phyloP scores from a whole-genome alignment of 306 rosid genomes.

The Alnus rubra region DNA sequence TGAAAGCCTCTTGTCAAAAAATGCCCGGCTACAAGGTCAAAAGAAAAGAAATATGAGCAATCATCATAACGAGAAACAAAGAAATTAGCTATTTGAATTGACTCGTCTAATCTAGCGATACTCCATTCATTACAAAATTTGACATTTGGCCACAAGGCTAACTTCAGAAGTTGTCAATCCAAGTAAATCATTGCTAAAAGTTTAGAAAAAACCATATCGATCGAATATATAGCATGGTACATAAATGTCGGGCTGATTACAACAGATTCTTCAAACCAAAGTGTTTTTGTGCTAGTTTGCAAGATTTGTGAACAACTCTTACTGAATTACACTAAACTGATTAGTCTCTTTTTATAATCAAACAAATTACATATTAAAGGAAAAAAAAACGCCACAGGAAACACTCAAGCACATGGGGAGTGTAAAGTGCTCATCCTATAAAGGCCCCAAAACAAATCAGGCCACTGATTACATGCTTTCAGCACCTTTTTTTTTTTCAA shows the following conservation, averaged over 20 bases:
- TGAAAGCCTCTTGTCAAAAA: conserved; percentile 61
- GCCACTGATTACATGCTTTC: background rate
- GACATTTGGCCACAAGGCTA: background rate
- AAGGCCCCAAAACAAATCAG: background rate
- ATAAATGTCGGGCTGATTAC: background rate
- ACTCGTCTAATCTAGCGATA: background rate
- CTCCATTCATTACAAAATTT: background rate
- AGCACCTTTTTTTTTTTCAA: background rate
- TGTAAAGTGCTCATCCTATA: background rate
- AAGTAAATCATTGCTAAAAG: background rate
- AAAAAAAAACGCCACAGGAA: background rate
- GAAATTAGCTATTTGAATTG: background rate
- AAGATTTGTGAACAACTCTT: background rate
- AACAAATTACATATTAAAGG: background rate
- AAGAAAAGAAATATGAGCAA: background rate
- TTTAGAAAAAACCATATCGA: background rate
- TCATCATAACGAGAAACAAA: background rate
- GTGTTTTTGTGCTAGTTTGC: background rate
- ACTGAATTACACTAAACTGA: background rate
- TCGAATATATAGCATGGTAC: background rate
- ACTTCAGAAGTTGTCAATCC: background rate
- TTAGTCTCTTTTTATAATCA: background rate
- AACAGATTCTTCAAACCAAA: background rate
- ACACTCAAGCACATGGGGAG: background rate
- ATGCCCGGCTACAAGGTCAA: conserved; percentile 43